Evolutionary conservation across 1,284 basidiomycete species (phyloP).

Genomic region (Phlebopus sp.): DNA sequence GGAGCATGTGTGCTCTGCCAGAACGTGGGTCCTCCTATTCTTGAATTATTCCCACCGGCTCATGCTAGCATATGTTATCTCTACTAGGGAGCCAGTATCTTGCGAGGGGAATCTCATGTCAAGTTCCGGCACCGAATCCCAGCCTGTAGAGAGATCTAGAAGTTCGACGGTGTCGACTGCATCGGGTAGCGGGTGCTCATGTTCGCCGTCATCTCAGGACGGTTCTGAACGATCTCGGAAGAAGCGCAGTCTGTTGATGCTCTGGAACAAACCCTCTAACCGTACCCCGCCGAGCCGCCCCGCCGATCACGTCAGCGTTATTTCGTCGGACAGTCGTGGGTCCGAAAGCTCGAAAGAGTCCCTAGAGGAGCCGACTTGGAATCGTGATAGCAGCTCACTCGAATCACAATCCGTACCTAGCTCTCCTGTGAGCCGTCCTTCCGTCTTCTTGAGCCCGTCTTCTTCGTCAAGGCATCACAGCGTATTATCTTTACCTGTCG

Average conservation of each 20-base stretch:
- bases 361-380: neutral
- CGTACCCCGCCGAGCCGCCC: neutral
- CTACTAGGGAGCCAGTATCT: neutral
- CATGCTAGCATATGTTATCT: too few species aligned
- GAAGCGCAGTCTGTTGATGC: conserved; percentile 4
- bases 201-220: neutral
- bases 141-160: neutral
- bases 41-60: neutral
- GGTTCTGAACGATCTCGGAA: neutral
- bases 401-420: neutral
- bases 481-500: conserved; percentile 7
- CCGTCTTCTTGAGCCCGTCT: neutral
- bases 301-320: neutral
- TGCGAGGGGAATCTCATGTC: neutral
- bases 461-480: neutral
- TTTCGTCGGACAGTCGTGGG: too few species aligned
- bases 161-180: conserved; percentile 4
- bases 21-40: conserved; percentile 31
- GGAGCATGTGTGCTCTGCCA: conserved; percentile 31
- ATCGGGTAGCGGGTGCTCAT: neutral
- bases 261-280: conserved; percentile 1
- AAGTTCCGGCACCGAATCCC: neutral
- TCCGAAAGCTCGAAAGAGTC: neutral
- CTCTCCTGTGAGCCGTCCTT: neutral
- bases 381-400: neutral